Percentiles rank a stretch among this genome's conserved stretches.
Conservation (phyloP, 2,329 filamentous ascomycete genomes). For the Ceratocystis papillata region DNA sequence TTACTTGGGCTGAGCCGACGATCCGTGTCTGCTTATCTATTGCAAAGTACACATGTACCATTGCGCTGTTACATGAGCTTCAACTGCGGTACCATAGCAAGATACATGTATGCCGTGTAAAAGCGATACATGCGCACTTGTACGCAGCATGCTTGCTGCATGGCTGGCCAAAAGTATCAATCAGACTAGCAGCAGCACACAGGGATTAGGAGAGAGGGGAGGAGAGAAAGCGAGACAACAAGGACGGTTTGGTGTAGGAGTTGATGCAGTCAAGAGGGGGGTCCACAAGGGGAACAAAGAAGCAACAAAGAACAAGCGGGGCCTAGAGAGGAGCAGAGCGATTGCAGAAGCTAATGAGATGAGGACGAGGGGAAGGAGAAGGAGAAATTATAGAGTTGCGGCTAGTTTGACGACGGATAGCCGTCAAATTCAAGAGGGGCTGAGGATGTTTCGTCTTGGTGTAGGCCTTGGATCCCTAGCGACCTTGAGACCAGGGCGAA, state of each 20-base stretch:
- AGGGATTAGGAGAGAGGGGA: not conserved
- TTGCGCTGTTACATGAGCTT: too few species aligned
- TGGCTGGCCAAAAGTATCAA: not conserved
- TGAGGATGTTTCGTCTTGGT: not conserved
- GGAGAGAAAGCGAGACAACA: not conserved
- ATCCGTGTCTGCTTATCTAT: not conserved
- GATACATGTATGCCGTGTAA: not conserved
- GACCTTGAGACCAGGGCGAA: not conserved
- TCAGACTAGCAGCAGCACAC: not conserved
- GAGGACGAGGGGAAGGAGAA: not conserved
- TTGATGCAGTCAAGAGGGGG: slow-evolving; percentile 7
- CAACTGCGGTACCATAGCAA: too few species aligned
- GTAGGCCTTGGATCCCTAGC: not conserved
- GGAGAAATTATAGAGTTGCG: not conserved
- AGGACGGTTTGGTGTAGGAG: not conserved
- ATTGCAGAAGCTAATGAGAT: not conserved
- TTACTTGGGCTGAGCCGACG: not conserved
- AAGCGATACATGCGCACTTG: not conserved
- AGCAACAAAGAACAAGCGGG: slow-evolving; percentile 4
- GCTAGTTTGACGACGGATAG: not conserved
- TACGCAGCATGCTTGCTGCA: not conserved
- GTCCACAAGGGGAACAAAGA: slow-evolving; percentile 2
- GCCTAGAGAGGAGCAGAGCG: not conserved
- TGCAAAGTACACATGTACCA: not conserved
- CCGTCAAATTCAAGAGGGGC: too few species aligned